Evolutionary conservation across 2,329 filamentous ascomycete genomes (phyloP).

Genomic region (Fusarium haematococcum): DNA sequence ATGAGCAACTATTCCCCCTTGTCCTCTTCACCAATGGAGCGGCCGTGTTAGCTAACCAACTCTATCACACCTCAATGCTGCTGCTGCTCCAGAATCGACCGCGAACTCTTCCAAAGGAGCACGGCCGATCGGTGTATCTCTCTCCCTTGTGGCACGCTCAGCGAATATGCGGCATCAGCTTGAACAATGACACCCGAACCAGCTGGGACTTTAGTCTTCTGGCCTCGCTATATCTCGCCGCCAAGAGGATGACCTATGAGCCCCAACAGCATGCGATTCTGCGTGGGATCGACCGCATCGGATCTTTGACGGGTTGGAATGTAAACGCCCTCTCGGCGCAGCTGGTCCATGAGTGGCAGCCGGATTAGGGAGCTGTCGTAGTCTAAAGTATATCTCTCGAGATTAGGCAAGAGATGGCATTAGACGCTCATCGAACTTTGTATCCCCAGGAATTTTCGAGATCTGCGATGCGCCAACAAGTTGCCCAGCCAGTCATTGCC

Average conservation of each 20-base stretch:
- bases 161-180: slow-evolving; percentile 60
- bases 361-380: slow-evolving; percentile 23
- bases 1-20: slow-evolving; percentile 48
- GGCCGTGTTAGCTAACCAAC: slow-evolving; percentile 63
- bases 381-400: neutral
- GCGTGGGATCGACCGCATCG: slow-evolving; percentile 52
- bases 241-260: slow-evolving; percentile 60
- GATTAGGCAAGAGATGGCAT: neutral
- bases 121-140: slow-evolving; percentile 47
- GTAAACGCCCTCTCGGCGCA: slow-evolving; percentile 40
- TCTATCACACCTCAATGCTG: slow-evolving; percentile 68
- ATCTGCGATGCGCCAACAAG: slow-evolving; percentile 64
- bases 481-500: slow-evolving; percentile 64
- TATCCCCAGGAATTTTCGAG: slow-evolving; percentile 58
- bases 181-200: slow-evolving; percentile 58
- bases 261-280: slow-evolving; percentile 59
- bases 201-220: slow-evolving; percentile 63
- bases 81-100: slow-evolving; percentile 64
- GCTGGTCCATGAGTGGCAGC: slow-evolving; percentile 46
- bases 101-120: slow-evolving; percentile 51
- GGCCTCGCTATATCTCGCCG: slow-evolving; percentile 58
- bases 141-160: slow-evolving; percentile 63
- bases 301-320: slow-evolving; percentile 57
- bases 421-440: slow-evolving; percentile 41
- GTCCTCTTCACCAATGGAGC: slow-evolving; percentile 54